phyloP scores from a whole-genome alignment of 495 filamentous ascomycete genomes.

The Podospora sp. region DNA sequence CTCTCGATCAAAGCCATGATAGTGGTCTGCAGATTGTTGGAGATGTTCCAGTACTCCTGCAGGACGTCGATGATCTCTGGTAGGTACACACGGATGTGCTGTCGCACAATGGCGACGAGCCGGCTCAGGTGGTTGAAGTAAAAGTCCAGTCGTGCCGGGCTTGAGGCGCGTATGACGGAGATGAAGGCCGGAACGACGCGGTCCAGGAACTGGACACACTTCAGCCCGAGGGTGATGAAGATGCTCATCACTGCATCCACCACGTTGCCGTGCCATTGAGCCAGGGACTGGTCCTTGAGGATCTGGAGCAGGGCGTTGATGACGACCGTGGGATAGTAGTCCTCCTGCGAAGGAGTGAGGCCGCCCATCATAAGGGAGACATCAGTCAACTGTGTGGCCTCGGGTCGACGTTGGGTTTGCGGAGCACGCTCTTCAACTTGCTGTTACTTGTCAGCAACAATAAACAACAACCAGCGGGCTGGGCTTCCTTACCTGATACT shows the following conservation, averaged over 20 bases:
- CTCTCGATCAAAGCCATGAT: constrained; percentile 90
- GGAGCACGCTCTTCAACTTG: constrained; percentile 66
- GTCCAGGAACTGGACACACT: constrained; percentile 90
- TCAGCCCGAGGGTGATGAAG: constrained; percentile 91
- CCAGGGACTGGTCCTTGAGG: constrained; percentile 82
- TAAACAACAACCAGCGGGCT: constrained; percentile 31
- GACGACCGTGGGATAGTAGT: constrained; percentile 97
- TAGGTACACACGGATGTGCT: constrained; percentile 90
- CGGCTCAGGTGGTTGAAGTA: constrained; percentile 97
- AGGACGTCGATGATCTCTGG: constrained; percentile 81
- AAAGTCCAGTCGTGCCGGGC: constrained; percentile 74
- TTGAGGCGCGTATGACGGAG: constrained; percentile 76
- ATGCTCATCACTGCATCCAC: constrained; percentile 99
- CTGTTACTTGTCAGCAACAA: constrained; percentile 41
- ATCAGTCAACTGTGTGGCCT: constrained; percentile 74
- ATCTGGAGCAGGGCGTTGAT: constrained; percentile 93
- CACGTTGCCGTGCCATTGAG: constrained; percentile 89
- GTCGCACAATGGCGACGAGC: constrained; percentile 89
- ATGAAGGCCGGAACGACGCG: constrained; percentile 95
- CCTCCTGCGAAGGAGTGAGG: constrained; percentile 93
- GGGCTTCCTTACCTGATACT: constrained; percentile 67
- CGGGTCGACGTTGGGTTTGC: constrained; percentile 61
- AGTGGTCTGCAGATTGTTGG: constrained; percentile 77
- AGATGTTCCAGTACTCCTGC: constrained; percentile 80
- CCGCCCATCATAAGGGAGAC: constrained; percentile 97